Base-by-base conservation (phyloP, 345 rosid species). In the Odontarrhena argentea region DNA sequence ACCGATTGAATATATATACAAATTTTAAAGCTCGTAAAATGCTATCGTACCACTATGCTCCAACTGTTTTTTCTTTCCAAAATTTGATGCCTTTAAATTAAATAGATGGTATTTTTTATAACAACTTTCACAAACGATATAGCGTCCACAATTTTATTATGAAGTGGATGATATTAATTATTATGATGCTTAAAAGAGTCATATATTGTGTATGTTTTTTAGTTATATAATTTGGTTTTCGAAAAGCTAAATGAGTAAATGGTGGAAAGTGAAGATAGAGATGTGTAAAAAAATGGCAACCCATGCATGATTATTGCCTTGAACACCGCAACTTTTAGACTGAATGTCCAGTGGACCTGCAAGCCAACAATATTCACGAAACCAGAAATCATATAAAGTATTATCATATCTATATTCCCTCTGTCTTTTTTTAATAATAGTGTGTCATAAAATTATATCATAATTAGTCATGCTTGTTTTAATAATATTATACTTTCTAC, bases 241-340 rank as follows among this genome's bases (percentile, higher is more conserved):
- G 13, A 18, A 43, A 53, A 52, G 43, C 36, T 44, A 44, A 22
- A 18, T 37, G 48, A 68, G 10, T 37, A 48, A 48, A 55, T 46
- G 49, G 58, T 55, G 59, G 38, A 57, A 65, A 41, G 65, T n/a
- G 54, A 48, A 48, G 26, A 22, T 47, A 44, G 9, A 56, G 50
- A 47, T 56, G 44, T 73, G 65, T 73, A 11, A 40, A 42, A 9
- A 26, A 1, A 57, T 66, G 56, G 67, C 43, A 59, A 60, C 71
- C 67, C 77, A 73, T 73, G 61, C 77, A 73, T 73, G 75, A 63
- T 66, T 13, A 71, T 55, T 73, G 76, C 67, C 60, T 65, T 51
- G 62, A 44, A 58, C 62, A 73, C 65, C 49, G 72, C 72, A 73
- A 52, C 35, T 28, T 51, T 24, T 66, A 43, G 71, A 65, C 51